Percentiles rank a stretch among this genome's conserved stretches.
phyloP scores from a whole-genome alignment of 176 grass and related monocot genomes.

The Microstegium vimineum region DNA sequence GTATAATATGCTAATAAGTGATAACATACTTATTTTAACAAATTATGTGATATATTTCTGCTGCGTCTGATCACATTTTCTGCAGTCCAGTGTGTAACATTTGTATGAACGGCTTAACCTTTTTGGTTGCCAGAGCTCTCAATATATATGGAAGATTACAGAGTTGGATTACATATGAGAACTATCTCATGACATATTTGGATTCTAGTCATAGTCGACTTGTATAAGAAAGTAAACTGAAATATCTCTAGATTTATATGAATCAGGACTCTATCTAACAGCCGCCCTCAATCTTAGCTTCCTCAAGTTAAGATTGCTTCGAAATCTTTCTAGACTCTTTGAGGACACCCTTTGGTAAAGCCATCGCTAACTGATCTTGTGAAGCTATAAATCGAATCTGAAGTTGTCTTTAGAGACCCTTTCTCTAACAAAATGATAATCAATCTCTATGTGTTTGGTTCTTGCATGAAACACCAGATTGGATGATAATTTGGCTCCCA shows the following conservation, averaged over 20 bases:
- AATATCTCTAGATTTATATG: neutral
- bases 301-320: neutral
- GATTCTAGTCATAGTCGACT: neutral
- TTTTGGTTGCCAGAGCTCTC: too few species aligned
- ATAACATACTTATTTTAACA: constrained; percentile 2
- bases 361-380: neutral
- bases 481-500: neutral
- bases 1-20: neutral
- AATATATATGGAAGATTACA: too few species aligned
- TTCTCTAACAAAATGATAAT: neutral
- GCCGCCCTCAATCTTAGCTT: neutral
- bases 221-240: neutral
- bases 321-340: neutral
- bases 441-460: neutral
- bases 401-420: neutral
- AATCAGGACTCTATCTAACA: neutral
- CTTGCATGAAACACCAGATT: neutral
- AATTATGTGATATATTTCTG: neutral
- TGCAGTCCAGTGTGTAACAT: neutral
- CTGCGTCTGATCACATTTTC: neutral
- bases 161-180: too few species aligned
- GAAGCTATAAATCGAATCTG: neutral
- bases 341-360: neutral
- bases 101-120: neutral
- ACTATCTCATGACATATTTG: neutral